Conservation (phyloP, 108 stramenopile genomes). For the Asterionellopsis glacialis region DNA sequence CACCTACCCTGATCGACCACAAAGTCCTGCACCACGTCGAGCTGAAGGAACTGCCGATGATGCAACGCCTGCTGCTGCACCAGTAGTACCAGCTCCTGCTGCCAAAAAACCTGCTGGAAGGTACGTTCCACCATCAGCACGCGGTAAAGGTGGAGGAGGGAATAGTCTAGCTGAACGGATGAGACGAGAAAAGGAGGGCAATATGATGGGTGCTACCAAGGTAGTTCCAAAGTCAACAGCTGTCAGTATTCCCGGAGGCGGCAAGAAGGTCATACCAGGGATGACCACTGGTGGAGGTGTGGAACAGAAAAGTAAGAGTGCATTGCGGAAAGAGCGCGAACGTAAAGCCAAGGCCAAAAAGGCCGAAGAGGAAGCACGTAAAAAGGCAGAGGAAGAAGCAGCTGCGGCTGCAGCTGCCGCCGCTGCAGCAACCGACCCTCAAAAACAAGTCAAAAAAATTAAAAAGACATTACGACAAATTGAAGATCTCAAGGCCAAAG, state of each 20-base stretch:
- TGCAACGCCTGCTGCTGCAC: conserved; percentile 31
- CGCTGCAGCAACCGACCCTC: conserved; percentile 53
- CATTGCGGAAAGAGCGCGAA: conserved; percentile 66
- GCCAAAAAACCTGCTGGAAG: conserved; percentile 6
- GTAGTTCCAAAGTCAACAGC: conserved; percentile 23
- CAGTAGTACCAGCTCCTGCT: conserved; percentile 27
- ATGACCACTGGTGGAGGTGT: conserved; percentile 14
- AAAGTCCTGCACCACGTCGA: conserved; percentile 54
- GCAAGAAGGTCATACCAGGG: conserved; percentile 41
- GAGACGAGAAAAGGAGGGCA: conserved; percentile 76
- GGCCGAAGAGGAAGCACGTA: conserved; percentile 50
- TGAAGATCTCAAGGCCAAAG: conserved; percentile 77
- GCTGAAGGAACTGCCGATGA: conserved; percentile 34
- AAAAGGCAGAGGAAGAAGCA: conserved; percentile 35
- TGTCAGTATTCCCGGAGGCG: conserved; percentile 34
- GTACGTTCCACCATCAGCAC: conserved; percentile 77
- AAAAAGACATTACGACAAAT: conserved; percentile 83
- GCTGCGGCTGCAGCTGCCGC: conserved; percentile 30
- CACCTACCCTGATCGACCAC: conserved; percentile 84
- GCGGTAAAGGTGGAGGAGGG: conserved; percentile 40
- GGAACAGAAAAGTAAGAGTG: conserved; percentile 68
- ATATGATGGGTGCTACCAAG: conserved; percentile 44
- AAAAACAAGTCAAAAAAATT: conserved; percentile 72
- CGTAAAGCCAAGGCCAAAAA: conserved; percentile 40
- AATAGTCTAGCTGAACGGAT: conserved; percentile 72